Percentiles rank a stretch among this genome's conserved stretches.
Conservation (phyloP, 2,329 filamentous ascomycete species). For the Albifimbria verrucaria region DNA sequence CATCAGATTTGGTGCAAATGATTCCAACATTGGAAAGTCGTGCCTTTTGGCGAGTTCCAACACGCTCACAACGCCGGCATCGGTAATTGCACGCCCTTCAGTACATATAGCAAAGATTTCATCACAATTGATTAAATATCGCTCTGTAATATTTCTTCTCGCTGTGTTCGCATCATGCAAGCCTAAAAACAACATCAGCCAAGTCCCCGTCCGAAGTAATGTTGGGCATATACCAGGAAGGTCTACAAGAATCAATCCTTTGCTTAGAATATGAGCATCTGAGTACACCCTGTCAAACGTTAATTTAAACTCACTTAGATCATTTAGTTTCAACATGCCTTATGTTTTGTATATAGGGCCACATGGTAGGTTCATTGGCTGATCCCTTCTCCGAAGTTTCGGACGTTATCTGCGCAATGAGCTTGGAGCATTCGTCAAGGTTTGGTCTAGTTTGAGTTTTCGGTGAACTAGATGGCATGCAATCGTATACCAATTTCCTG, state of each 20-base stretch:
- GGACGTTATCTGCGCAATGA: conserved; percentile 34
- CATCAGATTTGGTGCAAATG: conserved; percentile 40
- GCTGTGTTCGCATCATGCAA: conserved; percentile 45
- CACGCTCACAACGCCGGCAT: conserved; percentile 36
- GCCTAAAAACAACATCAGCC: too few species aligned
- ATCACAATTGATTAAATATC: conserved; percentile 40
- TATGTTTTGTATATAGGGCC: conserved; percentile 44
- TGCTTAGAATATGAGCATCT: conserved; percentile 43
- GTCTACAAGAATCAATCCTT: conserved; percentile 45
- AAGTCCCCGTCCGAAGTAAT: too few species aligned
- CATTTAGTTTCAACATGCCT: conserved; percentile 24
- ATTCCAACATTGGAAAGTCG: conserved; percentile 38
- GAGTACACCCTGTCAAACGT: conserved; percentile 34
- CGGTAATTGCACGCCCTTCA: conserved; percentile 38
- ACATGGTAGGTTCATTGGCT: conserved; percentile 20
- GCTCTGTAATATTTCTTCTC: conserved; percentile 39
- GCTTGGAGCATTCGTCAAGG: conserved; percentile 26
- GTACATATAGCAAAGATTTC: conserved; percentile 43
- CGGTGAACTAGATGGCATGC: neutral
- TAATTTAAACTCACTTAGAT: conserved; percentile 3
- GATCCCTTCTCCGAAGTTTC: conserved; percentile 33
- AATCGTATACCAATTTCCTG: neutral
- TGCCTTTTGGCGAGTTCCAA: conserved; percentile 37
- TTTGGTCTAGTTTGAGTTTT: conserved; percentile 5
- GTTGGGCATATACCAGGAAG: conserved; percentile 42